Evolutionary conservation across 768 basidiomycete species (phyloP), one percentile per base, ranked within the genome.

Genomic region (Lactarius indigo): DNA sequence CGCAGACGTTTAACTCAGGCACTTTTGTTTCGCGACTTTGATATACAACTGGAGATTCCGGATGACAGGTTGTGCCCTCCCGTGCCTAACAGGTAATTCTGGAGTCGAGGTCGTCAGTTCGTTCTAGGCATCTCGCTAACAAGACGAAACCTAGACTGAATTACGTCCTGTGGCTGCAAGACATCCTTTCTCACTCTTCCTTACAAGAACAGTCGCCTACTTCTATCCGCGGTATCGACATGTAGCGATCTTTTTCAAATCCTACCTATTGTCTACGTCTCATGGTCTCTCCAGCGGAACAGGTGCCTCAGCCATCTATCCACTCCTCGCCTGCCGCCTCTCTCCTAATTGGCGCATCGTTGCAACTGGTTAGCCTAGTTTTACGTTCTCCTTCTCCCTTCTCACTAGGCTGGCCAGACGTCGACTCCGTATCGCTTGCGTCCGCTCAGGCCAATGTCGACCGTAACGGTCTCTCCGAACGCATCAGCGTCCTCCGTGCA

Each of bases 281-380:
- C 41, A 23, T 20, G 12, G 17, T 39, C 41, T 56, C n/a, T 41
- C 10, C 39, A 93, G 94, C 44, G 96, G 96, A 26, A 96, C 95
- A 9, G 96, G 96, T 0, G 88, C 94, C 8, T 92, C 92, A 0
- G 90, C 87, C 0, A 93, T 98, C 63, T 98, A 97, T 70, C 89
- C 96, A 0, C 79, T 98, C 1, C 79, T 98, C 0, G 85, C 81
- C 0, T 89, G 88, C 69, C 78, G 79, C 2, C 70, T 85, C 41
- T 77, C 85, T 54, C 73, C 79, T 6, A 74, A 68, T 5, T 92
- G 90, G 87, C 72, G 71, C 1, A 85, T 96, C 63, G 68, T 85
- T 26, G 92, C 84, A 0, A 92, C 92, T 55, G 93, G 93, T 90
- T 55, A 30, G 70, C 39, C 42, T 1, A 1, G 28, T 39, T 41